Conservation (phyloP, 192 early-diverging fungal genomes). For the Gaertneriomyces semiglobifer region DNA sequence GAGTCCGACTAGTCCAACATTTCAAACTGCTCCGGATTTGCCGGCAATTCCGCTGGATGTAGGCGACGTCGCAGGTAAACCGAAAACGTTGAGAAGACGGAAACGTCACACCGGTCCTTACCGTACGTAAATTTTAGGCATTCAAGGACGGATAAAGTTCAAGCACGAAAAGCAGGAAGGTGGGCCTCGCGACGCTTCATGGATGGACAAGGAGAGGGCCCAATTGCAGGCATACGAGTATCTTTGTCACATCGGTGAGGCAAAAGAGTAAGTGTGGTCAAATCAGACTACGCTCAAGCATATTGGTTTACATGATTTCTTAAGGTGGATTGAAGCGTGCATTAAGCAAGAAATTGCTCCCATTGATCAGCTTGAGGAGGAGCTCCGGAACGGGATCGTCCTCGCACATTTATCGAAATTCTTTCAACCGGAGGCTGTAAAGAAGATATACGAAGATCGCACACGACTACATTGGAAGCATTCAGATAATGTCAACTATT, state of each 20-base stretch:
- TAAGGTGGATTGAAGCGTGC: slow-evolving; percentile 93
- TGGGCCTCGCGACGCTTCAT: slow-evolving; percentile 43
- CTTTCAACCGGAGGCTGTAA: slow-evolving; percentile 79
- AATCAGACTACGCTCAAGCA: neutral
- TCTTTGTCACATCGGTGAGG: slow-evolving; percentile 96
- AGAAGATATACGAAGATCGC: slow-evolving; percentile 76
- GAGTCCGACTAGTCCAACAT: slow-evolving; percentile 23
- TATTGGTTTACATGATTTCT: neutral
- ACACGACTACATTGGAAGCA: slow-evolving; percentile 84
- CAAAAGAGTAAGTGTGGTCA: slow-evolving; percentile 75
- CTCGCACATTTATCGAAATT: slow-evolving; percentile 83
- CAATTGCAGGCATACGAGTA: slow-evolving; percentile 98
- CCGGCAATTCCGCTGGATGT: slow-evolving; percentile 31
- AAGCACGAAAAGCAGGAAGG: slow-evolving; percentile 21
- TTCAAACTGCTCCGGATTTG: slow-evolving; percentile 17
- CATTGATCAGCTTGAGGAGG: slow-evolving; percentile 80
- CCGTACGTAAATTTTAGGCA: slow-evolving; percentile 2
- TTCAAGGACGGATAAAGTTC: slow-evolving; percentile 29
- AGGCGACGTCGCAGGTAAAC: slow-evolving; percentile 27
- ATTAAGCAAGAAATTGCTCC: slow-evolving; percentile 76
- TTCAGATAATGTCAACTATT: slow-evolving; percentile 97
- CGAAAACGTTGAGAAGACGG: neutral
- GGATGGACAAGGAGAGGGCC: slow-evolving; percentile 87
- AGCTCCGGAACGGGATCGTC: slow-evolving; percentile 87
- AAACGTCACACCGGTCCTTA: neutral